Conservation (phyloP, 768 basidiomycete genomes). For the Rossbeevera mucosa region DNA sequence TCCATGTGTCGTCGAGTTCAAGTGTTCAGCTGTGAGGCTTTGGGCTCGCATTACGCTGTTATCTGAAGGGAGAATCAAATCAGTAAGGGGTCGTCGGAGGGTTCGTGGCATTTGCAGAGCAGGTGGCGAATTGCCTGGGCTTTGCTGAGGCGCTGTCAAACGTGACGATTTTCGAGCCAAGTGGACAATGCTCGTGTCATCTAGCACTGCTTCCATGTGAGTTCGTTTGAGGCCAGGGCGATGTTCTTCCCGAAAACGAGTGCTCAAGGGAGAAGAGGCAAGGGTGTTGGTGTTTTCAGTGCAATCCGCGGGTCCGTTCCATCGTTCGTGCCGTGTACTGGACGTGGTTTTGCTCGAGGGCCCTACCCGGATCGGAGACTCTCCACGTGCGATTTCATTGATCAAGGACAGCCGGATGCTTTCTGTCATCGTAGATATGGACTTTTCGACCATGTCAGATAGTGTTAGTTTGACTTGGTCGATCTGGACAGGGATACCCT, state of each 20-base stretch:
- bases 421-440: slow-evolving; percentile 14
- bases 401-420: slow-evolving; percentile 10
- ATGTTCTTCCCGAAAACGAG: not conserved
- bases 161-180: slow-evolving; percentile 12
- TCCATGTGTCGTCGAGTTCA: slow-evolving; percentile 2
- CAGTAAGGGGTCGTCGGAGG: slow-evolving; percentile 18
- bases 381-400: not conserved
- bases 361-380: slow-evolving; percentile 4
- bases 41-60: not conserved
- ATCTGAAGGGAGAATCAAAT: slow-evolving; percentile 6
- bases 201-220: slow-evolving; percentile 7
- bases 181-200: not conserved
- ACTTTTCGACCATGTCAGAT: slow-evolving; percentile 16
- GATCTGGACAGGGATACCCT: slow-evolving; percentile 55
- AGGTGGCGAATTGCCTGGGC: not conserved
- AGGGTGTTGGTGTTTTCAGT: not conserved
- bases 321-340: slow-evolving; percentile 3
- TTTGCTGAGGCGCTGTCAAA: not conserved
- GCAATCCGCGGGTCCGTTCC: not conserved
- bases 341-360: not conserved
- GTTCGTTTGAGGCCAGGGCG: slow-evolving; percentile 8
- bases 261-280: slow-evolving; percentile 13
- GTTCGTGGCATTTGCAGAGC: slow-evolving; percentile 11
- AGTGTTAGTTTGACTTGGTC: slow-evolving; percentile 22
- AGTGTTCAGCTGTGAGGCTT: not conserved